These are phyloP conservation scores for Solanum chacoense DNA, from an alignment of 305 asterid genomes.

Conservation along the genomic window DNA sequence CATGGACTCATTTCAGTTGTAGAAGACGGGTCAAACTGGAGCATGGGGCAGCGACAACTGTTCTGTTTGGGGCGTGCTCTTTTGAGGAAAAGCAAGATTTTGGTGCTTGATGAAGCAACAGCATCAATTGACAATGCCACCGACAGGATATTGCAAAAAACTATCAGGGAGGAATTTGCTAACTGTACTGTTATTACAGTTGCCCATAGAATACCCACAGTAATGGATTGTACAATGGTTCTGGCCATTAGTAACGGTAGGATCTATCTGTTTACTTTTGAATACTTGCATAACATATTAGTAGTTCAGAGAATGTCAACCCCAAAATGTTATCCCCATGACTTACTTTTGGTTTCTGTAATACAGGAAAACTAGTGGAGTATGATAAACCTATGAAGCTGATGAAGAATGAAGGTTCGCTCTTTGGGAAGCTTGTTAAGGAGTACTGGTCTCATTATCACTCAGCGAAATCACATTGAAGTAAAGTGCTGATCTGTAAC, in stretches of 20 bases:
- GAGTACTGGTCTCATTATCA: constrained; percentile 74
- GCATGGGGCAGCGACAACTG: constrained; percentile 85
- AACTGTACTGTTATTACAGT: constrained; percentile 78
- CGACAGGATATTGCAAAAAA: constrained; percentile 69
- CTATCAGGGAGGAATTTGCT: constrained; percentile 60
- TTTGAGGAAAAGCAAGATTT: constrained; percentile 65
- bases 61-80: constrained; percentile 84
- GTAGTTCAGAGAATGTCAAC: background rate
- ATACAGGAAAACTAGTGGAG: constrained; percentile 69
- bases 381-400: constrained; percentile 71
- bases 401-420: constrained; percentile 59
- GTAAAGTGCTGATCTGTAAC: background rate
- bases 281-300: background rate
- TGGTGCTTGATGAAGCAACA: constrained; percentile 94
- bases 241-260: constrained; percentile 76
- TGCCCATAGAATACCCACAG: constrained; percentile 85
- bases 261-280: constrained; percentile 5
- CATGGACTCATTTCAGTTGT: constrained; percentile 35
- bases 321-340: background rate
- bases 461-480: constrained; percentile 24
- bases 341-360: background rate
- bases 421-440: constrained; percentile 76
- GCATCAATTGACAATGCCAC: constrained; percentile 90
- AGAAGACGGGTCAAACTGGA: constrained; percentile 93
- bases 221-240: constrained; percentile 89